Percentiles rank a stretch among this genome's conserved stretches.
phyloP scores from a whole-genome alignment of 129 eudicot genomes.

The Flaveria linearis region DNA sequence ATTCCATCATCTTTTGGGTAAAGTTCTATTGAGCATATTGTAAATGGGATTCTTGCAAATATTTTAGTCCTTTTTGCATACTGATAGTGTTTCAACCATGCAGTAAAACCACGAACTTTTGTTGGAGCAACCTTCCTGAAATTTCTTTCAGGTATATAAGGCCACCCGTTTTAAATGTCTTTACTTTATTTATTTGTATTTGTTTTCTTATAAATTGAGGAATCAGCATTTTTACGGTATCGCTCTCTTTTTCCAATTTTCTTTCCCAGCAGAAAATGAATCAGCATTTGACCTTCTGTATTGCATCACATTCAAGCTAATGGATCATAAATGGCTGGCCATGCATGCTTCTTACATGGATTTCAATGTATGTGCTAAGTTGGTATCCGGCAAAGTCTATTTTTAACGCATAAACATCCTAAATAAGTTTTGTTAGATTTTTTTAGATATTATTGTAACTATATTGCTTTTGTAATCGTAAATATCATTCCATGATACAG shows the following conservation, averaged over 20 bases:
- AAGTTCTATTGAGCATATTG: background rate
- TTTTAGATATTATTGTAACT: background rate
- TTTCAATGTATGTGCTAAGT: conserved; percentile 68
- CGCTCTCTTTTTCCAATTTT: background rate
- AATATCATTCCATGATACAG: conserved; percentile 35
- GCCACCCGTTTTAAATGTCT: background rate
- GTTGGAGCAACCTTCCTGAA: conserved; percentile 87
- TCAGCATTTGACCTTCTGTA: conserved; percentile 90
- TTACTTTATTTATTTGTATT: conserved; percentile 8
- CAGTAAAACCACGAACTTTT: conserved; percentile 82
- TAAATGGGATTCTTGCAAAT: background rate
- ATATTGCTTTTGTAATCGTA: background rate
- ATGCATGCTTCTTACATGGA: conserved; percentile 99
- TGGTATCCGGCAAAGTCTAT: background rate
- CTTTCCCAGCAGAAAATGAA: conserved; percentile 67
- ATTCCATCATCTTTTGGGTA: conserved; percentile 1
- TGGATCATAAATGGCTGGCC: conserved; percentile 92
- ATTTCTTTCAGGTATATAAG: conserved; percentile 74
- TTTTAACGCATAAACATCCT: background rate
- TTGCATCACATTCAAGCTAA: conserved; percentile 91
- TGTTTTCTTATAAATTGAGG: background rate
- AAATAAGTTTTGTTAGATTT: background rate
- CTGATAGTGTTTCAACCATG: conserved; percentile 30
- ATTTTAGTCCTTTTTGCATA: conserved; percentile 1
- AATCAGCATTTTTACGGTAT: background rate